These are phyloP conservation scores for Tetrastigma voinierianum DNA, from an alignment of 164 flowering plant species.

Conservation along the genomic window DNA sequence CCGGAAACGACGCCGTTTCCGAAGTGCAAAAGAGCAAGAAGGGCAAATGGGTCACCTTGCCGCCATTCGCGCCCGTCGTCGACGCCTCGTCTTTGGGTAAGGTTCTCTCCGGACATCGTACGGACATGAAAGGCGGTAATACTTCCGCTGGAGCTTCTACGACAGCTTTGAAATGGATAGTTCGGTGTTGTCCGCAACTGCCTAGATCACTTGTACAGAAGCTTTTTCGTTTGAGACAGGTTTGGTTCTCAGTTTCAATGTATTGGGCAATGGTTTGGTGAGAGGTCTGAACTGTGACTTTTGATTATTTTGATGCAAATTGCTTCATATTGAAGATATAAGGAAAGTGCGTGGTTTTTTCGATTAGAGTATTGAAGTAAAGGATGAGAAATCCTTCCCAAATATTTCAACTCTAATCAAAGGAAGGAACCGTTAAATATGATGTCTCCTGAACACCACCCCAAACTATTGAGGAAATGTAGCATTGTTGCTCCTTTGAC, in stretches of 20 bases:
- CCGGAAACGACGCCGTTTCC: neutral
- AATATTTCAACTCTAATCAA: too few relatives aligned
- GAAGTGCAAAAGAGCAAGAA: constrained; percentile 5
- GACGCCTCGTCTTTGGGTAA: constrained; percentile 40
- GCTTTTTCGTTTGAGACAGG: constrained; percentile 96
- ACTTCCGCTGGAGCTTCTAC: constrained; percentile 15
- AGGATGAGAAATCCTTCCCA: too few relatives aligned
- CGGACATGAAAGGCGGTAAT: neutral
- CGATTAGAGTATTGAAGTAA: too few relatives aligned
- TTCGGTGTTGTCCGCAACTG: constrained; percentile 75
- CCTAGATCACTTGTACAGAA: constrained; percentile 85
- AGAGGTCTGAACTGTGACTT: too few relatives aligned
- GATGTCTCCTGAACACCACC: too few relatives aligned
- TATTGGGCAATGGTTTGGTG: too few relatives aligned
- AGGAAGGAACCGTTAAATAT: too few relatives aligned
- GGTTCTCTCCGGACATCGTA: constrained; percentile 20
- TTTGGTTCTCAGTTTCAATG: constrained; percentile 6
- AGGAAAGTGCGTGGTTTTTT: too few relatives aligned
- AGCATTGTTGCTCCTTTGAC: too few relatives aligned
- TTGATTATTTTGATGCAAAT: too few relatives aligned
- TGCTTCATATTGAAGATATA: too few relatives aligned
- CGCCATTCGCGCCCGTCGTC: constrained; percentile 44
- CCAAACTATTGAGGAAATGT: too few relatives aligned
- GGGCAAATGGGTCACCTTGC: constrained; percentile 64
- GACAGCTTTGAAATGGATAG: constrained; percentile 86